Percentiles rank a stretch among this genome's conserved stretches.
Conservation (phyloP, 2,329 filamentous ascomycete genomes). For the Cadophora gregata region DNA sequence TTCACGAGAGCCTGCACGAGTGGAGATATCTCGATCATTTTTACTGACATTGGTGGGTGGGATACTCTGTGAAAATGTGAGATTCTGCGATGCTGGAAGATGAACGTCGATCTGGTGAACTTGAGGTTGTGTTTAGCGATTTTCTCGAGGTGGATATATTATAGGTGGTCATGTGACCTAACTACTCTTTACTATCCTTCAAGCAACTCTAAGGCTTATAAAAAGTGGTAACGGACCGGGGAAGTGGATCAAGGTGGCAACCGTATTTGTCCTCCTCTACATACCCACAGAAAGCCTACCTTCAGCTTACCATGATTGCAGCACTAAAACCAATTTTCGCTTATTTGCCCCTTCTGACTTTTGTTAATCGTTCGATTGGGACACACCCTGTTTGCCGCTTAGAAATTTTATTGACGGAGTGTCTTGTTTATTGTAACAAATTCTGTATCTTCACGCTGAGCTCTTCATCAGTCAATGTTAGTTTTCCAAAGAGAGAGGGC, state of each 20-base stretch:
- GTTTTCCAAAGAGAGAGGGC: no score
- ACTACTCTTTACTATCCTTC: not conserved
- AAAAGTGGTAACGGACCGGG: not conserved
- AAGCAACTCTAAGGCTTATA: not conserved
- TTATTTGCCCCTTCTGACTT: not conserved
- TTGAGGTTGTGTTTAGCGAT: not conserved
- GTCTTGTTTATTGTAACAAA: no score
- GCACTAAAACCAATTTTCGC: not conserved
- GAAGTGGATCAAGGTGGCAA: not conserved
- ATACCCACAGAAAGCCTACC: not conserved
- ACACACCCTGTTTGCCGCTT: not conserved
- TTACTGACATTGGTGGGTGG: not conserved
- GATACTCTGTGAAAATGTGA: not conserved
- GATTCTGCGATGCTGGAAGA: not conserved
- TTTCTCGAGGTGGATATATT: not conserved
- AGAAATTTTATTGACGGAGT: no score
- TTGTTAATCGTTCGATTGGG: not conserved
- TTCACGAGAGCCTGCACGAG: conserved; percentile 34
- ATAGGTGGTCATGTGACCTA: not conserved
- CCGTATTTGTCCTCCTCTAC: not conserved
- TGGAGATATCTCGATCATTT: not conserved
- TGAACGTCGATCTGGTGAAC: not conserved
- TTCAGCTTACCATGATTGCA: not conserved
- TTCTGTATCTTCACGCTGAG: no score
- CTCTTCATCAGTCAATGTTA: no score